Base-by-base conservation (phyloP, 352 stramenopile species). In the Pythium chondricola region DNA sequence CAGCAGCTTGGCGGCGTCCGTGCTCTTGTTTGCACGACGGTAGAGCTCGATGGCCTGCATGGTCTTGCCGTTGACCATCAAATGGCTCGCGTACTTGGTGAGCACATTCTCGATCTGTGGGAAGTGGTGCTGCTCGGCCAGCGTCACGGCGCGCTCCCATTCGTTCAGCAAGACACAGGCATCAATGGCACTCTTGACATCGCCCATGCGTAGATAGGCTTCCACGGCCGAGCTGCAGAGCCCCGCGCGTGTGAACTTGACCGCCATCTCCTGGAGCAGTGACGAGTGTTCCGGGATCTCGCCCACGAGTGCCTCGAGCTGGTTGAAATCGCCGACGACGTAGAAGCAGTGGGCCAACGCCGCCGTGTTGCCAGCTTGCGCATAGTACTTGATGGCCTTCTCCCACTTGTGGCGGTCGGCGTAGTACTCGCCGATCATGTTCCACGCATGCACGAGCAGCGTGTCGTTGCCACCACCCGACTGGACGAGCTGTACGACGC, bases 101-200 rank as follows among this genome's bases (percentile, higher is more conserved):
- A 98, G 51, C 8, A 98, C 70, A 42, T 93, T 93, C 59, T 98
- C 93, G 32, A 98, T 96, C 57, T 98, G 90, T 10, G 86, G 87
- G 48, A 96, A 98, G 49, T 95, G 75, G 67, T 97, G 85, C 56
- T 94, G 64, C 49, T 97, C 84, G 0, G 90, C 92, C 2, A 98
- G 71, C 22, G 85, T 60, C 31, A 98, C 84, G 24, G 93, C 93
- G 8, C 69, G 67, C 46, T 93, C 86, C 88, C 91, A 98, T 32
- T 97, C 82, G 59, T 98, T 97, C 29, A 97, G 56, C 2, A 96
- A 50, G 17, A 98, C 89, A 27, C 90, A 97, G 11, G 80, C 83
- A 47, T 98, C 93, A 38, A 98, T 96, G 5, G 92, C 92, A 20
- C 65, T 74, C 69, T 98, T 98, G 30, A 93, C 61, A 47, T 97